phyloP scores from a whole-genome alignment of 805 yeast genomes.

The Cyberlindnera euphorbiiphila region DNA sequence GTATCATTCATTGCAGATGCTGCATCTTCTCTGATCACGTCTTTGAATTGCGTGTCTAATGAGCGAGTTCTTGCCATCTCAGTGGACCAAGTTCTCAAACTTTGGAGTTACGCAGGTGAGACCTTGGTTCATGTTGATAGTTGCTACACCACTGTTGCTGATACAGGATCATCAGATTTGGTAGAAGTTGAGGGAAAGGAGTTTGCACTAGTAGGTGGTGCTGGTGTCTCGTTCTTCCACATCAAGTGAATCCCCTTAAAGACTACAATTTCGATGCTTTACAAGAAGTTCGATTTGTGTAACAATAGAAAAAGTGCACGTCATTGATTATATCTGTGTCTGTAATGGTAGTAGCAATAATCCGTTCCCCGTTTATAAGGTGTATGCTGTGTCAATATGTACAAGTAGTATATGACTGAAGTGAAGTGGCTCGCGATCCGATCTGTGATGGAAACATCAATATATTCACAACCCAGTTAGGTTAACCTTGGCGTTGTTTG shows the following conservation, averaged over 20 bases:
- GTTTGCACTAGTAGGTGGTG: conserved; percentile 65
- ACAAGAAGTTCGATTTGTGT: no score
- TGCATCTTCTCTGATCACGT: conserved; percentile 85
- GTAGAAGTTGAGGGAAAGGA: conserved; percentile 26
- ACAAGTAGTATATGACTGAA: not conserved
- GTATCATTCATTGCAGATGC: conserved; percentile 46
- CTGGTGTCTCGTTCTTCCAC: conserved; percentile 65
- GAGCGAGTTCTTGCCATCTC: conserved; percentile 56
- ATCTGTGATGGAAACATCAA: no score
- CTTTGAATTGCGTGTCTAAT: conserved; percentile 38
- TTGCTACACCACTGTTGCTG: conserved; percentile 79
- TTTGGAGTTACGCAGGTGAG: conserved; percentile 47
- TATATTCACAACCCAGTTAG: no score
- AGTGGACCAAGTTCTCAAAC: conserved; percentile 74
- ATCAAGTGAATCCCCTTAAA: conserved; percentile 15
- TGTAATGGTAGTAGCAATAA: no score
- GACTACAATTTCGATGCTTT: no score
- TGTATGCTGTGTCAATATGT: not conserved
- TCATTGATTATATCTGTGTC: no score
- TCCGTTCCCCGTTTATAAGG: no score
- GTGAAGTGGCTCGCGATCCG: no score
- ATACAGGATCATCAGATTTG: conserved; percentile 71
- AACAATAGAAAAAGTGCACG: no score
- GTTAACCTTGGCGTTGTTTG: conserved; percentile 86
- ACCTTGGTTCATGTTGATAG: conserved; percentile 34